A percentile compares a stretch with the other conserved stretches of the same genome.
These are phyloP conservation scores for Hanseniaspora valbyensis DNA, from an alignment of 805 yeast species.

Conservation along the genomic window DNA sequence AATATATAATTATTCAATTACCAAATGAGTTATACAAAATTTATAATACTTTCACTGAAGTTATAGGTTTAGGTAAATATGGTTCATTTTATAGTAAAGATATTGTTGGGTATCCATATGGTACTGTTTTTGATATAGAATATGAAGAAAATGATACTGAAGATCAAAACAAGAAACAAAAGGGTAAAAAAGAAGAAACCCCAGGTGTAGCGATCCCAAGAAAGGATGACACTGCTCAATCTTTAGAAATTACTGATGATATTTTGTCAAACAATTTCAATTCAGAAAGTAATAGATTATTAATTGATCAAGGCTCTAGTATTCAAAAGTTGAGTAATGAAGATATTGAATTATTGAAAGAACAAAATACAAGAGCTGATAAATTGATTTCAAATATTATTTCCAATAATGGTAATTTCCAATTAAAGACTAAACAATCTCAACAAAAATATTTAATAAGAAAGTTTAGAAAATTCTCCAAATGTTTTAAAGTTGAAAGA, in stretches of 20 bases:
- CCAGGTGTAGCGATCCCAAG: constrained; percentile 11
- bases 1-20: constrained; percentile 49
- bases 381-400: constrained; percentile 73
- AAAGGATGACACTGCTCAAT: constrained; percentile 16
- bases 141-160: constrained; percentile 23
- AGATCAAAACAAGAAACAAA: constrained; percentile 17
- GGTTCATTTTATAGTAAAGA: constrained; percentile 71
- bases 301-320: constrained; percentile 55
- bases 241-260: constrained; percentile 17
- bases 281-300: constrained; percentile 41
- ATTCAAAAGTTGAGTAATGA: constrained; percentile 63
- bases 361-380: constrained; percentile 58
- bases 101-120: constrained; percentile 70
- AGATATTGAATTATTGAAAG: constrained; percentile 79
- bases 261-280: constrained; percentile 33
- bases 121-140: constrained; percentile 75
- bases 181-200: constrained; percentile 5
- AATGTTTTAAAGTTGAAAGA: constrained; percentile 73
- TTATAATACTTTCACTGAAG: constrained; percentile 47
- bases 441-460: constrained; percentile 87
- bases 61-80: constrained; percentile 76
- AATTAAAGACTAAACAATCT: constrained; percentile 76
- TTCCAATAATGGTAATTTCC: constrained; percentile 74
- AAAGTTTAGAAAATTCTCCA: constrained; percentile 80
- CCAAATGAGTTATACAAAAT: constrained; percentile 76